phyloP scores from a whole-genome alignment of 169 alveolate species.

The Plasmodium malariae region DNA sequence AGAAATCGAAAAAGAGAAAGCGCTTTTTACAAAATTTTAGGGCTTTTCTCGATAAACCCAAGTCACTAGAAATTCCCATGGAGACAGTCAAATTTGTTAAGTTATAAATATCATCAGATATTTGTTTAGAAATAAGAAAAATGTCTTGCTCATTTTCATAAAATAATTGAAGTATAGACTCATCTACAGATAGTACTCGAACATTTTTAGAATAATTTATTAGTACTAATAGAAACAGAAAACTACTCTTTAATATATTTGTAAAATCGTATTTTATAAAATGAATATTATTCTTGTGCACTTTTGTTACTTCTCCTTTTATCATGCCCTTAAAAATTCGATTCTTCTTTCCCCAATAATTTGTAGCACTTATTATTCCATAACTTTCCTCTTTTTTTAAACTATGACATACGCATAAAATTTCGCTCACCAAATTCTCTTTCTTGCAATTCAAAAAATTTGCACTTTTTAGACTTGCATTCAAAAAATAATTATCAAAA shows the following conservation, averaged over 20 bases:
- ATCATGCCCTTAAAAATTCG: conserved; percentile 63
- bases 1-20: conserved; percentile 68
- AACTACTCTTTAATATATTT: conserved; percentile 67
- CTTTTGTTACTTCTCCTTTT: conserved; percentile 50
- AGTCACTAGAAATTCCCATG: conserved; percentile 50
- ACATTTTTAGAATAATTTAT: conserved; percentile 68
- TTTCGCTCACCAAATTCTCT: neutral
- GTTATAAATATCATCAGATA: conserved; percentile 53
- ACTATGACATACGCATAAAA: conserved; percentile 73
- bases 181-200: conserved; percentile 55
- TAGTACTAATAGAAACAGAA: conserved; percentile 36
- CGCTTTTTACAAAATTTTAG: conserved; percentile 66
- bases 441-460: neutral
- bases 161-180: conserved; percentile 58
- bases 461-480: conserved; percentile 50
- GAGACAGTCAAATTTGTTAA: conserved; percentile 53
- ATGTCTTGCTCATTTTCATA: conserved; percentile 58
- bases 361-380: conserved; percentile 61
- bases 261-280: conserved; percentile 65
- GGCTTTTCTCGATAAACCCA: conserved; percentile 36
- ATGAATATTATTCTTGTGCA: conserved; percentile 28
- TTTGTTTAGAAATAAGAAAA: conserved; percentile 19
- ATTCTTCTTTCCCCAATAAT: conserved; percentile 67
- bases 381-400: conserved; percentile 61
- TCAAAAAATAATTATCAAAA: conserved; percentile 65